Evolutionary conservation across 768 basidiomycete genomes (phyloP).

Genomic region (Lactarius hengduanensis): DNA sequence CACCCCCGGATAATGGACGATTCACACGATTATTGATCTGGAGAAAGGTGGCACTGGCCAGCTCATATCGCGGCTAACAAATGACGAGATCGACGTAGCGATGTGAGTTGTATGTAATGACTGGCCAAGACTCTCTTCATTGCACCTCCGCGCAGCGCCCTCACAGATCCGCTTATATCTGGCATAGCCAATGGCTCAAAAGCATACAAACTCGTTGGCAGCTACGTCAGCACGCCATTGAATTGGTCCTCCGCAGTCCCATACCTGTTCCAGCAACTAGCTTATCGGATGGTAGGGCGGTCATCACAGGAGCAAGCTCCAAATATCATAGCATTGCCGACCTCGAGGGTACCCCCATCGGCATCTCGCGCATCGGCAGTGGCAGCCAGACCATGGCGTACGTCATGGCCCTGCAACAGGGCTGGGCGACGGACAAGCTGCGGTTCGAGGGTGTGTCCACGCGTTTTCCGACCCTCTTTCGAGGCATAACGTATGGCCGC

Average conservation of each 20-base stretch:
- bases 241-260: slow-evolving; percentile 58
- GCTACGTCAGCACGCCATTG: slow-evolving; percentile 85
- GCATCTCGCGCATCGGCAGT: slow-evolving; percentile 87
- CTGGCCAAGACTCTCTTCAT: background rate
- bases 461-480: background rate
- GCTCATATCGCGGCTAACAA: slow-evolving; percentile 68
- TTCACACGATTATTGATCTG: background rate
- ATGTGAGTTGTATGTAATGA: slow-evolving; percentile 48
- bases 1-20: too few species aligned
- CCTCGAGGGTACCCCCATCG: slow-evolving; percentile 77
- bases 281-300: slow-evolving; percentile 59
- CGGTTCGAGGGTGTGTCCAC: slow-evolving; percentile 63
- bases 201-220: slow-evolving; percentile 89
- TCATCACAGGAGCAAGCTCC: slow-evolving; percentile 81
- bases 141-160: slow-evolving; percentile 49
- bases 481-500: background rate
- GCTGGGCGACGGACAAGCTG: slow-evolving; percentile 65
- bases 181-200: slow-evolving; percentile 88
- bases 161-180: slow-evolving; percentile 89
- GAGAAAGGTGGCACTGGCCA: slow-evolving; percentile 79
- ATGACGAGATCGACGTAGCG: slow-evolving; percentile 78
- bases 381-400: slow-evolving; percentile 95
- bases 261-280: background rate
- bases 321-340: slow-evolving; percentile 68
- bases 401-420: slow-evolving; percentile 87